Evolutionary conservation across 352 stramenopile species (phyloP), one percentile per base, ranked within the genome.

Genomic region (Phytophthora nicotianae): DNA sequence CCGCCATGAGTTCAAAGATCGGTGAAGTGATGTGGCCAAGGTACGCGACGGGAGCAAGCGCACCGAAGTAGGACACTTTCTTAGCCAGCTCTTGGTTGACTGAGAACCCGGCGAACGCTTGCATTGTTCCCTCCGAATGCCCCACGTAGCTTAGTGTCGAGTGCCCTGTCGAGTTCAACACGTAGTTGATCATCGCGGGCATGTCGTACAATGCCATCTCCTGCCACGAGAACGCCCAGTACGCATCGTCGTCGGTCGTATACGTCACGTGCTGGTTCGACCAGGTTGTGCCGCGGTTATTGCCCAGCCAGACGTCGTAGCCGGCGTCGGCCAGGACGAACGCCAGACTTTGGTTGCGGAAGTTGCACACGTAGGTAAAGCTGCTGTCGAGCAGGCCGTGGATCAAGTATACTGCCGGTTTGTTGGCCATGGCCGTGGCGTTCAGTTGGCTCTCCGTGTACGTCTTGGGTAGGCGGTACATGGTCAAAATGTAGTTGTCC

Each of bases 241-340:
- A 89, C 50, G 67, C 62, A n/a, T 77, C 56, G 50, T 80, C 74
- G 32, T 65, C 61, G 7, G 61, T 73, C 10, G 70, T 64, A 47
- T 84, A 84, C 51, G 73, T 74, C 33, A 79, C 27, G 62, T 89
- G 79, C 46, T 76, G 51, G 51, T 77, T 74, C 11, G 79, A 89
- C 79, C 79, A 89, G 10, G 79, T 89, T 45, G 77, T 84, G 46
- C 79, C 79, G 50, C 79, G 79, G 55, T 89, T 89, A n/a, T n/a
- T n/a, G n/a, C n/a, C n/a, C n/a, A n/a, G 73, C 79, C 79, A 89
- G 48, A 89, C 79, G 42, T 89, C 79, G 50, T 86, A 89, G 9
- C 77, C 79, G 1, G 77, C 79, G 33, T 89, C 79, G 0, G 77
- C 77, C 24, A 89, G 58, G 21, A 89, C 17, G 58, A 80, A 89